Conservation (phyloP, 169 alveolate species). For the Fabrea salina region DNA sequence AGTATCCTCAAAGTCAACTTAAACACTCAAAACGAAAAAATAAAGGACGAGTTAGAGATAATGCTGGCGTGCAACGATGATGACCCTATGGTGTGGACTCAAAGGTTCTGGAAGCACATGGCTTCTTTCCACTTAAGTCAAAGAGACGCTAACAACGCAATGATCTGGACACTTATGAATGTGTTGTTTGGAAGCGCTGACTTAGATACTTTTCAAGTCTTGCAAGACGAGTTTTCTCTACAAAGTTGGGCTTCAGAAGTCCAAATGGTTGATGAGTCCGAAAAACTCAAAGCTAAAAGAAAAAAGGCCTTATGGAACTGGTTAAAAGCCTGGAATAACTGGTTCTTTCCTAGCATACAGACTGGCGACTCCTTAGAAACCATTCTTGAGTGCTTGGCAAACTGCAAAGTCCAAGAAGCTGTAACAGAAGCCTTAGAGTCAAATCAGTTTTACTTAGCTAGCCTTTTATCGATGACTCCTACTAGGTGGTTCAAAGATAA, state of each 20-base stretch:
- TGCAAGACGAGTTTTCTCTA: background rate
- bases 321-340: background rate
- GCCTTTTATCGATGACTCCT: background rate
- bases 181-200: background rate
- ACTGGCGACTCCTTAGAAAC: background rate
- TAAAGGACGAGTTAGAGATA: background rate
- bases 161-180: background rate
- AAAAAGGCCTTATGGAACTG: background rate
- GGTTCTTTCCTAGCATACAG: background rate
- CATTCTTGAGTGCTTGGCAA: background rate
- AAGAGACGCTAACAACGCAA: background rate
- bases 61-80: background rate
- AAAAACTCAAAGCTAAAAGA: background rate
- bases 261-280: background rate
- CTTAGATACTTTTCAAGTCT: background rate
- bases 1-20: background rate
- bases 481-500: background rate
- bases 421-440: background rate
- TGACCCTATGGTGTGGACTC: background rate
- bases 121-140: background rate
- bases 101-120: background rate
- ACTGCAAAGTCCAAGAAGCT: background rate
- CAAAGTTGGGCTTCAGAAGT: background rate
- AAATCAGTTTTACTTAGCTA: background rate
- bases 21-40: background rate